Evolutionary conservation across 129 eudicot genomes (phyloP), one percentile per base, ranked within the genome.

Genomic region (Chrysanthemum lavandulifolium): DNA sequence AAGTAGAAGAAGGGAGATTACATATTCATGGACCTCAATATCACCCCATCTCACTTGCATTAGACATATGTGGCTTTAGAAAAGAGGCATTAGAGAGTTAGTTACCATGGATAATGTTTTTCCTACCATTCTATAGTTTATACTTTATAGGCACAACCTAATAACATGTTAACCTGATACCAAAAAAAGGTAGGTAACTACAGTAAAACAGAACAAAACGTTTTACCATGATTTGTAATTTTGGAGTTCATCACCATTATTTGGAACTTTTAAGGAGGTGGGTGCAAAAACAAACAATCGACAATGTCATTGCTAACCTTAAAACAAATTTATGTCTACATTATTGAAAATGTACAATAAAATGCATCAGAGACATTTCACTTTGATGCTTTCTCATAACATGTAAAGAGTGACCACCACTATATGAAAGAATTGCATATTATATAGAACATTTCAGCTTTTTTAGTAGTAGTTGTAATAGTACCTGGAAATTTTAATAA

Each of bases 261-360:
- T 64, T 64, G 69, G 23, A 64, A 33, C 68, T 64, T 64, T 64
- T 64, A 36, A 51, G 49, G 10, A 5, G 15, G 15, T 52, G 57
- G 57, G 18, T 10, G 15, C 15, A 52, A 52, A 11, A 18, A 52
- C 18, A 52, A 11, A 52, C 57, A 13, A 52, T 52, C 15, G 57
- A 52, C 18, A 36, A 64, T 64, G 16, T 14, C 13, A 64, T 64
- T 64, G 40, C 69, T n/a, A 33, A 14, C 10, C 68, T 33, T 64
- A 33, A 61, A 61, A n/a, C 33, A 43, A 64, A 36, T 29, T 2
- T 64, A 49, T 64, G 0, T 4, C 10, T 11, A 33, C 40, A 49
- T 6, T 63, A 51, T 27, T 18, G 36, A 63, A 64, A 64, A 31
- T 13, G 51, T 12, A 36, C 52, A 11, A 64, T 64, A 47, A 64